phyloP scores from a whole-genome alignment of 148 eudicot genomes.

The Heliamphora exappendiculata region DNA sequence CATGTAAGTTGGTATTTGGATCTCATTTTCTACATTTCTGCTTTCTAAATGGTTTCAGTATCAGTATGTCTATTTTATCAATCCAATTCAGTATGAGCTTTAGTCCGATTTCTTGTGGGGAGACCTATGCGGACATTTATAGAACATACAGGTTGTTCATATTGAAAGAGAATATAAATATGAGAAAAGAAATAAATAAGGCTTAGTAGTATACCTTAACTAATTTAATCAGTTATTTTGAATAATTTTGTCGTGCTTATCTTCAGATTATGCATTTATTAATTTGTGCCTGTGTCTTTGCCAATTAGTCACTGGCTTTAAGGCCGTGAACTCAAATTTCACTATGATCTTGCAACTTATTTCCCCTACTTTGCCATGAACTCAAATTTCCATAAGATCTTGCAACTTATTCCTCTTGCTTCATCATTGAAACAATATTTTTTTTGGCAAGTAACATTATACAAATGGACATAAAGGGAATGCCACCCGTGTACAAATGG shows the following conservation, averaged over 20 bases:
- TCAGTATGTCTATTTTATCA: neutral
- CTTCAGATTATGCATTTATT: neutral
- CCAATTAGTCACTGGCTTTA: neutral
- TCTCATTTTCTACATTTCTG: neutral
- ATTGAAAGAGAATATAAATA: neutral
- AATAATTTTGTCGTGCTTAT: neutral
- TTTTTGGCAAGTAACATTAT: too few species aligned
- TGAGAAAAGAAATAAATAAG: neutral
- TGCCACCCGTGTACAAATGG: too few species aligned
- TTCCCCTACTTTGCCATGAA: too few species aligned
- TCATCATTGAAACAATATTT: too few species aligned
- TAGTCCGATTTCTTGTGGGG: neutral
- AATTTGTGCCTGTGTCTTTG: neutral
- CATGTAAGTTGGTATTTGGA: slow-evolving; percentile 49
- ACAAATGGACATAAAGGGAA: too few species aligned
- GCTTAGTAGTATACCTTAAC: neutral
- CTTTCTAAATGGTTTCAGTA: neutral
- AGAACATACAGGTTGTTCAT: neutral
- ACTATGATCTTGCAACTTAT: neutral
- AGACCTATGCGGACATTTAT: neutral
- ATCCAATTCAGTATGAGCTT: neutral
- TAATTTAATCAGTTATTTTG: neutral
- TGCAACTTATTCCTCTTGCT: neutral
- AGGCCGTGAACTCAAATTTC: neutral
- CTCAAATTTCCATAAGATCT: neutral